A percentile compares a stretch with the other conserved stretches of the same genome.
Conservation (phyloP, 345 rosid genomes). For the Cardamine resedifolia region DNA sequence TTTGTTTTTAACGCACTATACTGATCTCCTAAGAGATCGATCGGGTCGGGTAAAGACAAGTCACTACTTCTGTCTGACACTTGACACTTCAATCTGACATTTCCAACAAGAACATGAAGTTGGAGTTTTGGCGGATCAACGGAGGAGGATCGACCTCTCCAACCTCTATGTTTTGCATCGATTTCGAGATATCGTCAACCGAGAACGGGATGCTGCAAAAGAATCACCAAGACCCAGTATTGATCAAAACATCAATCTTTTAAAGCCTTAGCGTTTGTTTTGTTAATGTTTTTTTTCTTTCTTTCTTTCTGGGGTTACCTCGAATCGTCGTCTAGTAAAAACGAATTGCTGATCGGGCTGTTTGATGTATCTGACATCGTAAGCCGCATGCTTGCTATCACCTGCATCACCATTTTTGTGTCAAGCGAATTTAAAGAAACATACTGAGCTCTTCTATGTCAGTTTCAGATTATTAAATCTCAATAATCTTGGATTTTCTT, state of each 20-base stretch:
- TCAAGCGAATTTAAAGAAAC: not conserved
- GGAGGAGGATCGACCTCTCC: conserved; percentile 88
- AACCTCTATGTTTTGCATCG: conserved; percentile 66
- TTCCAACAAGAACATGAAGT: conserved; percentile 78
- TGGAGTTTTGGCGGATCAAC: conserved; percentile 72
- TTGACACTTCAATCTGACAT: conserved; percentile 55
- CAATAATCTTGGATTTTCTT: not conserved
- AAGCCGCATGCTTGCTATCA: conserved; percentile 73
- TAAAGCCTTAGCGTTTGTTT: not conserved
- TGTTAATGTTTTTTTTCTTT: not conserved
- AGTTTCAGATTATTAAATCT: not conserved
- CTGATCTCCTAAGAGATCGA: conserved; percentile 34
- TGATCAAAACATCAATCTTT: not conserved
- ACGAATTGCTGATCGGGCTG: conserved; percentile 67
- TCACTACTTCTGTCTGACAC: conserved; percentile 1
- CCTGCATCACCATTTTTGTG: conserved; percentile 47
- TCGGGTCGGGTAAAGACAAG: conserved; percentile 13
- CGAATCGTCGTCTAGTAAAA: conserved; percentile 87
- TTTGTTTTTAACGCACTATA: conserved; percentile 10
- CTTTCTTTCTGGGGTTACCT: conserved; percentile 49
- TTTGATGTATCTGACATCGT: conserved; percentile 68
- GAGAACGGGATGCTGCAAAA: conserved; percentile 88
- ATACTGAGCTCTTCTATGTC: not conserved
- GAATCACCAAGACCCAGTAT: conserved; percentile 5
- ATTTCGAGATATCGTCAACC: conserved; percentile 78